Base-by-base conservation (phyloP, 2,329 filamentous ascomycete genomes). In the Furcasterigmium sp. region DNA sequence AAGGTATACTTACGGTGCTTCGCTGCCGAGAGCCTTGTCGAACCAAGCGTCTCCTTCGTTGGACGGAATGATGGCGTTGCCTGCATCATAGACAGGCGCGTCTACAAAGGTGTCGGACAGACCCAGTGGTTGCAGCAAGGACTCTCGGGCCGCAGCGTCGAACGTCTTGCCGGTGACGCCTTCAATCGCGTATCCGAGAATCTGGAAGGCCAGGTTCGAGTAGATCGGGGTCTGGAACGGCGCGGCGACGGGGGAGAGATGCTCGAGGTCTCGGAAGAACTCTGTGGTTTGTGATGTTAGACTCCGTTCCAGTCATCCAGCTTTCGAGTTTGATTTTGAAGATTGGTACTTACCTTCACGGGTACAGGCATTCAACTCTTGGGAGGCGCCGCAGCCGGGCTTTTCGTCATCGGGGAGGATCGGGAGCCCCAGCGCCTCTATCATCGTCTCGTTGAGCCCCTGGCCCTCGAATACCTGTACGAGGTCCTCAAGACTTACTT, bases 121-220 rank as follows among this genome's bases (percentile, higher is more conserved):
- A 8, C 46, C 41, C 18, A 46, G 39, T 7, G 44, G 46, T n/a
- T 41, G 15, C 25, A 44, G 18, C 32, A 47, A 10, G 42, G 44
- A 26, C 37, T 28, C 29, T 45, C 21, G 34, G 28, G 23, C 19
- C 37, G 28, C 7, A 29, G 15, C 35, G 39, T 11, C n/a, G n/a
- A n/a, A n/a, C n/a, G n/a, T n/a, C n/a, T n/a, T n/a, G n/a, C 43
- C 38, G 8, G 46, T 46, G 30, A 48, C 43, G 30, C 36, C 35
- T 13, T 48, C 46, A 15, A 34, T 36, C 5, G 37, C 40, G 25
- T 34, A 41, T 21, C 43, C 46, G 3, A 48, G 18, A 5, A 44
- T 17, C 26, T 44, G 42, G 18, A 41, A 46, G 6, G 25, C 46
- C 10, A 43, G 40, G 17, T 46, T 48, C 14, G 36, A 41, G 35